Evolutionary conservation across 805 yeast species (phyloP).

Genomic region (Diddensiella transvaalensis): DNA sequence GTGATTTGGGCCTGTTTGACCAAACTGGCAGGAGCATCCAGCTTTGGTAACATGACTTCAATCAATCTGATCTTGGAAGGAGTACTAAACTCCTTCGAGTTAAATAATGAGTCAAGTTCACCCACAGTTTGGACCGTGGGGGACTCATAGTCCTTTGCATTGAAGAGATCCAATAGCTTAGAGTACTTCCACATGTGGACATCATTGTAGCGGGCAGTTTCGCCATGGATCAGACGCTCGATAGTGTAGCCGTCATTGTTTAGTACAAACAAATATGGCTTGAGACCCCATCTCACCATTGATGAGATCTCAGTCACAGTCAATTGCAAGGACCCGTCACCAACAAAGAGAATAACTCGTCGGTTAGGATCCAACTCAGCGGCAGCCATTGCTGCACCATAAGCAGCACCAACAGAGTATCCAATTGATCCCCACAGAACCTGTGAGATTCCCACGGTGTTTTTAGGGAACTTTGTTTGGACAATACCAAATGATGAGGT

Average conservation of each 20-base stretch:
- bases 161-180: constrained; percentile 47
- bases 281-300: constrained; percentile 50
- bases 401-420: constrained; percentile 58
- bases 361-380: constrained; percentile 44
- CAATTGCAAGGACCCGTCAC: constrained; percentile 67
- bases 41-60: constrained; percentile 53
- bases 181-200: constrained; percentile 61
- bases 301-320: constrained; percentile 64
- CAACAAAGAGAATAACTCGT: constrained; percentile 57
- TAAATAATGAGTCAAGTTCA: constrained; percentile 45
- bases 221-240: constrained; percentile 59
- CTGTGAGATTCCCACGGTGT: constrained; percentile 53
- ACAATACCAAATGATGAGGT: constrained; percentile 61
- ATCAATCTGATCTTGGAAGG: constrained; percentile 49
- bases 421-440: constrained; percentile 67
- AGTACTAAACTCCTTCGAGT: constrained; percentile 38
- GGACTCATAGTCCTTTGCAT: constrained; percentile 45
- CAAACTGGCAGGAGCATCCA: constrained; percentile 63
- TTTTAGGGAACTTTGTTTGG: constrained; percentile 52
- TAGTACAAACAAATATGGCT: constrained; percentile 56
- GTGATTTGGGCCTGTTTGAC: constrained; percentile 64
- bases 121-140: constrained; percentile 45
- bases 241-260: constrained; percentile 67
- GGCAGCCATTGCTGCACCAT: constrained; percentile 60
- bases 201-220: constrained; percentile 53